Conservation (phyloP, 306 rosid species). For the Inga oerstediana region DNA sequence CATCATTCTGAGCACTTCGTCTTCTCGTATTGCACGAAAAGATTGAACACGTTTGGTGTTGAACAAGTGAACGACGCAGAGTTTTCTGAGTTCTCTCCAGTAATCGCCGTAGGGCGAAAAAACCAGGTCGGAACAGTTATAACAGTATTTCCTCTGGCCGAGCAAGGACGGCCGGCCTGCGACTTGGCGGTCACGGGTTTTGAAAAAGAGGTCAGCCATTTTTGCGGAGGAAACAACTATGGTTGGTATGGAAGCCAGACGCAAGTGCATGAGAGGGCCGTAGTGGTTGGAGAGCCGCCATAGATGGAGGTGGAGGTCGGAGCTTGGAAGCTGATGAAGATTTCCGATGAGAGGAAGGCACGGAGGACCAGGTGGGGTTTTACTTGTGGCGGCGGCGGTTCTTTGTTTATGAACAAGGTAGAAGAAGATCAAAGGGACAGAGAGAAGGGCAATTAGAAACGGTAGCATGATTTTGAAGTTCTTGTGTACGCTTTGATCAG, state of each 20-base stretch:
- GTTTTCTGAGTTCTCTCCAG: constrained; percentile 55
- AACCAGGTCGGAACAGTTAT: constrained; percentile 49
- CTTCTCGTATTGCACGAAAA: constrained; percentile 28
- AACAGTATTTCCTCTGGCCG: constrained; percentile 27
- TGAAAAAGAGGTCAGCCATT: constrained; percentile 33
- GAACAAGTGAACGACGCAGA: constrained; percentile 48
- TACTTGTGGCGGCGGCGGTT: not conserved
- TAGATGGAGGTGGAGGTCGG: constrained; percentile 39
- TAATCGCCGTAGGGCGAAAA: constrained; percentile 50
- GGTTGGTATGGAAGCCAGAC: constrained; percentile 32
- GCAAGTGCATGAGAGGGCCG: constrained; percentile 56
- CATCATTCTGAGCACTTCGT: constrained; percentile 37
- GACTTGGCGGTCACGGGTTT: constrained; percentile 42
- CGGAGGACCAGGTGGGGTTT: constrained; percentile 56
- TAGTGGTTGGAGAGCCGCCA: constrained; percentile 42
- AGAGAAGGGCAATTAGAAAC: not conserved
- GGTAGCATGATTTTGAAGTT: not conserved
- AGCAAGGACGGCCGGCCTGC: constrained; percentile 44
- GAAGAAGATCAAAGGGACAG: constrained; percentile 3
- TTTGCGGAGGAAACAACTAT: constrained; percentile 38
- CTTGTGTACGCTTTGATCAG: no score
- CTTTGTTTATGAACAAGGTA: constrained; percentile 15
- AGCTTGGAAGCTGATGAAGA: constrained; percentile 46
- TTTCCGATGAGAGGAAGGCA: constrained; percentile 62
- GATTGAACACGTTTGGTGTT: constrained; percentile 39